phyloP scores from a whole-genome alignment of 805 yeast species.

The Candida cerambycidarum region DNA sequence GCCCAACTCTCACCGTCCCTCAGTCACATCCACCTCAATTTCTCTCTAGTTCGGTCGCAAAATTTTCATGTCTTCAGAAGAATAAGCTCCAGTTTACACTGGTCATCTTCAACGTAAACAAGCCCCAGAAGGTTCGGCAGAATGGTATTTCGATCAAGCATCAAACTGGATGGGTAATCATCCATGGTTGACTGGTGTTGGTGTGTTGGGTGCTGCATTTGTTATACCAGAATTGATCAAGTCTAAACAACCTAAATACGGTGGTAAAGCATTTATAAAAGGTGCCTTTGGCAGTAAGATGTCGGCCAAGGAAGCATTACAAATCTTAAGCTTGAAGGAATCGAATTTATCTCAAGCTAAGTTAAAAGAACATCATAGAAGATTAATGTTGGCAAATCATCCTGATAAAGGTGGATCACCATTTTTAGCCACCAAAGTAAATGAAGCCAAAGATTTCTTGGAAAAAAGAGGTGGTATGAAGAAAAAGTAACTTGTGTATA shows the following conservation, averaged over 20 bases:
- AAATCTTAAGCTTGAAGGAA: constrained; percentile 74
- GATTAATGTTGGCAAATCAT: constrained; percentile 83
- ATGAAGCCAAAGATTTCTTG: constrained; percentile 84
- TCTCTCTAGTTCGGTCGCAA: neutral
- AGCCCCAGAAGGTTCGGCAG: constrained; percentile 49
- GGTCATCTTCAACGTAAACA: constrained; percentile 42
- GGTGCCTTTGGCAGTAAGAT: constrained; percentile 94
- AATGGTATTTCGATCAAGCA: constrained; percentile 64
- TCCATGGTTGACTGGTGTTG: constrained; percentile 71
- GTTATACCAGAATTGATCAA: constrained; percentile 67
- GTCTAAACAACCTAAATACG: constrained; percentile 63
- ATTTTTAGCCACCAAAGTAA: constrained; percentile 83
- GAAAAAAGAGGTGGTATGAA: constrained; percentile 64
- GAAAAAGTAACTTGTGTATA: constrained; percentile 24
- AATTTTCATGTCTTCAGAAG: constrained; percentile 16
- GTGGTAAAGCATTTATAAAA: constrained; percentile 67
- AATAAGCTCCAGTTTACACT: constrained; percentile 21
- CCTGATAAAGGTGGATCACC: constrained; percentile 96
- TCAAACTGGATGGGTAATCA: constrained; percentile 66
- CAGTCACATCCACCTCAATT: neutral
- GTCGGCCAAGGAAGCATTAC: constrained; percentile 86
- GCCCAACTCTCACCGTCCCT: no score
- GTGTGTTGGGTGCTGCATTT: constrained; percentile 64
- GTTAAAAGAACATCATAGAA: constrained; percentile 77
- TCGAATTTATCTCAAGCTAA: constrained; percentile 59